Conservation (phyloP, 2,329 filamentous ascomycete species). For the Hypoxylon sp. region DNA sequence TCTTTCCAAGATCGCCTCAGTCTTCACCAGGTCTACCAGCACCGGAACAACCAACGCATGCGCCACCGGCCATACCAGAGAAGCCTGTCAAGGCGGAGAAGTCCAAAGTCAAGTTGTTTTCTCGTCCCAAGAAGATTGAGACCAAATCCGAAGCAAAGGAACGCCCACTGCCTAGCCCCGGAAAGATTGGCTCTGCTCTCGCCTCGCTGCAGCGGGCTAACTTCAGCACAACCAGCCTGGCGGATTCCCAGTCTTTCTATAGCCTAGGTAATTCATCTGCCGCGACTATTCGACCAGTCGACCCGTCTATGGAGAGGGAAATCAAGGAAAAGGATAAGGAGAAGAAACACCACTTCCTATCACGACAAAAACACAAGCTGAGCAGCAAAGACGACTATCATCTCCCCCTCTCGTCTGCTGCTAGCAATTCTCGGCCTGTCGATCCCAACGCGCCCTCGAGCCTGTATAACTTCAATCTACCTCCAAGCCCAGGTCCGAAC, state of each 20-base stretch:
- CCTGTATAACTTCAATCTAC: conserved; percentile 82
- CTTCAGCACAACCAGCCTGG: conserved; percentile 78
- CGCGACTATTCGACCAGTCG: conserved; percentile 77
- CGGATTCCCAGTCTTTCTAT: conserved; percentile 78
- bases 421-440: conserved; percentile 80
- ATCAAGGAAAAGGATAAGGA: conserved; percentile 76
- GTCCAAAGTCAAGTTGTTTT: conserved; percentile 86
- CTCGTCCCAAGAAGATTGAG: conserved; percentile 80
- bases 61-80: conserved; percentile 62
- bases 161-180: conserved; percentile 78
- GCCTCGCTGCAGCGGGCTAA: conserved; percentile 75
- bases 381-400: conserved; percentile 79
- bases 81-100: conserved; percentile 75
- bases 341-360: conserved; percentile 84
- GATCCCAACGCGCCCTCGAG: conserved; percentile 81
- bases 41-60: conserved; percentile 50
- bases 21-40: conserved; percentile 62
- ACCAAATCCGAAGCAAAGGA: conserved; percentile 76
- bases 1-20: conserved; percentile 75
- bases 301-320: conserved; percentile 62
- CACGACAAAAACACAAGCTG: conserved; percentile 82
- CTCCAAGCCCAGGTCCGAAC: conserved; percentile 76
- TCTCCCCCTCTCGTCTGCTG: conserved; percentile 79
- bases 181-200: conserved; percentile 76
- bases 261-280: conserved; percentile 81